Evolutionary conservation across 306 rosid species (phyloP), one percentile per base, ranked within the genome.

Genomic region (Malus asiatica): DNA sequence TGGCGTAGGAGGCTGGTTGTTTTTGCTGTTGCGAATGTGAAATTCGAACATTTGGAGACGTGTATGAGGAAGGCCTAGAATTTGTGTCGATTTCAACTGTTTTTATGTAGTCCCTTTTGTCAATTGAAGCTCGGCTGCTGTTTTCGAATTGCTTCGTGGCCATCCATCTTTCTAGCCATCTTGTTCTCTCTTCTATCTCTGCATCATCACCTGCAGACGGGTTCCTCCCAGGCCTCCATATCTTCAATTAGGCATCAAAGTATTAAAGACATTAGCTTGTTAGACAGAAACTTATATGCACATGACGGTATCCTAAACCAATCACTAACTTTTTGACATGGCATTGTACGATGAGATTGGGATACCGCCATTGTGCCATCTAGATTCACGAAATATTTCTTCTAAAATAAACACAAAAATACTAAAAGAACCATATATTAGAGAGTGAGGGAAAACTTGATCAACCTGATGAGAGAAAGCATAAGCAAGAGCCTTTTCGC

Each of bases 131-230:
- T 67, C 78, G 68, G 77, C 42, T 40, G 60, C 30, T 23, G 32
- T 27, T 61, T 53, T 82, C 81, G 68, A 73, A 64, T 63, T 82
- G 75, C 68, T 78, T 82, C 10, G 73, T 78, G 30, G 82, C 82
- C 85, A 82, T 82, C 85, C 82, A 82, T 12, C 79, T 74, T 29
- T 77, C 79, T 23, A 82, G 74, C 85, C 85, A 82, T 78, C 78
- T 82, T 22, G 68, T 74, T 44, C 85, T 73, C 53, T 77, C 85
- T 82, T 82, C 85, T 35, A 73, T 44, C 69, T 78, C 85, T 29
- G 44, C 79, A 46, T 77, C 84, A 5, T 69, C 74, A 11, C 73
- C 69, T 23, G 52, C 42, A 11, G 85, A 77, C 25, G 73, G 76
- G 76, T 74, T 74, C 38, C 61, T 77, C 12, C 64, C 22, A 16